Evolutionary conservation across 176 grass and related monocot species (phyloP), one percentile per base, ranked within the genome.

Genomic region (Ensete glaucum): DNA sequence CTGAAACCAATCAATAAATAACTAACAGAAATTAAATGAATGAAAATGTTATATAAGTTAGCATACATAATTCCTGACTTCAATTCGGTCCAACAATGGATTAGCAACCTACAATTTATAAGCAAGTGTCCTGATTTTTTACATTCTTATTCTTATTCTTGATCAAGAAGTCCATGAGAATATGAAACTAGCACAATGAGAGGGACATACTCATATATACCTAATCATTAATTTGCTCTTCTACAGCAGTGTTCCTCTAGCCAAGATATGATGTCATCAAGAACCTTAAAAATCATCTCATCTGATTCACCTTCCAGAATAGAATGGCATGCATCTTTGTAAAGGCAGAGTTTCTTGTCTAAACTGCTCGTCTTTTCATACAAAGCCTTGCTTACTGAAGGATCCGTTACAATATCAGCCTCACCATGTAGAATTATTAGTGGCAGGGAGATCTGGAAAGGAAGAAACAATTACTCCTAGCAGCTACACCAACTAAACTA

Each of bases 241-340:
- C 69, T 84, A 77, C 62, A 34, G 3, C 81, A 83, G 67, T 87
- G 95, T 25, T 76, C 82, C 75, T 93, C 84, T 72, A 98, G 75
- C 90, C 95, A 98, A 74, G 88, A 82, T 64, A 93, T 87, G 74
- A 98, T 98, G 71, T 98, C 86, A 71, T 85, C 34, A 3, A 98
- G 83, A 78, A 88, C 95, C 56, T 80, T 86, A 75, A 89, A 93
- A 69, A 98, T 98, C 77, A 77, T 64, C 66, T 93, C 90, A 19
- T 98, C 95, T 0, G 95, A 67, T 84, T 98, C 95, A 62, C 95
- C 95, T 87, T 98, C 95, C 6, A 93, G 77, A 65, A 93, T 80
- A 49, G 95, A 53, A 56, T 98, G 95, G 16, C 77, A 91, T 8
- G 90, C 88, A 52, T 83, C 84, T 84, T 91, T 84, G 62, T 93